These are phyloP conservation scores for Closterium sp. DNA, from an alignment of 139 green algal species.

Conservation along the genomic window DNA sequence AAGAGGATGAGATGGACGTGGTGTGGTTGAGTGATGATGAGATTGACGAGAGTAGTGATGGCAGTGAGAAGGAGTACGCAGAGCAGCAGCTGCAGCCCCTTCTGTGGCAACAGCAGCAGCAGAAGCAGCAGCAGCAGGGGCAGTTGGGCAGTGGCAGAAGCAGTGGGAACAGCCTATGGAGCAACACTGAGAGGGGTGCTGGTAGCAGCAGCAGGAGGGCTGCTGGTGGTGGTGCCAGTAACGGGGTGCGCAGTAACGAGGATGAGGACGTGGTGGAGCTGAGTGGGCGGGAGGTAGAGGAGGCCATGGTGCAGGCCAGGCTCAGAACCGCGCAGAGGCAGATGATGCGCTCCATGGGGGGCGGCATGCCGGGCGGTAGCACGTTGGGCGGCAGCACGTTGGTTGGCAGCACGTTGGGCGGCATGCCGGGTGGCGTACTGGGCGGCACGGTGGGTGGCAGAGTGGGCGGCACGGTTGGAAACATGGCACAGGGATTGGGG, in stretches of 20 bases:
- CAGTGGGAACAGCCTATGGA: too few relatives aligned
- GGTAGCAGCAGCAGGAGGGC: background rate
- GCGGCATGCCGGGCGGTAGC: background rate
- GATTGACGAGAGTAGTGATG: background rate
- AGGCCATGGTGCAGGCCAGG: background rate
- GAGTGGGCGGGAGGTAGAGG: background rate
- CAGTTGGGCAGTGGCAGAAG: background rate
- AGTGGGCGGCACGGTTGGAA: background rate
- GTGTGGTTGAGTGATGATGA: background rate
- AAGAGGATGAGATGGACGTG: background rate
- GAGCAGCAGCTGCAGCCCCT: background rate
- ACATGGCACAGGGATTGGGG: background rate
- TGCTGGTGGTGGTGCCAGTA: background rate
- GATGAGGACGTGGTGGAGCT: background rate
- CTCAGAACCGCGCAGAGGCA: background rate
- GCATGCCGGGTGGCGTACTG: background rate
- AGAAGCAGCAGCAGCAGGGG: background rate
- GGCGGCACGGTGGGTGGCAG: too few relatives aligned
- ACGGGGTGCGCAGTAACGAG: background rate
- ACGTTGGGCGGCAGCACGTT: background rate
- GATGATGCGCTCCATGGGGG: background rate
- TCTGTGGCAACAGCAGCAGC: background rate
- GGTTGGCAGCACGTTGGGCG: background rate
- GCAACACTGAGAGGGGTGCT: too few relatives aligned
- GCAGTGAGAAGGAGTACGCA: background rate